Evolutionary conservation across 495 filamentous ascomycete species (phyloP).

Genomic region (Penicillium riverlandense): DNA sequence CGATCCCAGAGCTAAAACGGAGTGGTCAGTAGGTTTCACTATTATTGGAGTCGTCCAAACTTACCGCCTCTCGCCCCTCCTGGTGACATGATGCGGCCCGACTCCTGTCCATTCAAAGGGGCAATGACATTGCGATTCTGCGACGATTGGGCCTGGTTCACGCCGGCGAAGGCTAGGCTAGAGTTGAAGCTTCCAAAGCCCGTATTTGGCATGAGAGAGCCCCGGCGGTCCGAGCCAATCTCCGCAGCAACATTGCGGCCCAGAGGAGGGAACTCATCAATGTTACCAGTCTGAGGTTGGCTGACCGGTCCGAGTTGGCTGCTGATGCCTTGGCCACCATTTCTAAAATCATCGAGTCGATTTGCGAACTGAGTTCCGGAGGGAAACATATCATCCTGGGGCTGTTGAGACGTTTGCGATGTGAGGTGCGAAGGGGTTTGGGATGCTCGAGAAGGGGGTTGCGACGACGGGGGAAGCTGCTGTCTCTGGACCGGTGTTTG

Average conservation of each 20-base stretch:
- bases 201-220: slow-evolving; percentile 56
- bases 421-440: slow-evolving; percentile 46
- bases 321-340: slow-evolving; percentile 54
- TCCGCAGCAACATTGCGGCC: slow-evolving; percentile 66
- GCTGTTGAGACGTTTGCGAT: slow-evolving; percentile 53
- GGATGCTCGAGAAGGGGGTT: slow-evolving; percentile 38
- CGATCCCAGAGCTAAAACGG: slow-evolving; percentile 24
- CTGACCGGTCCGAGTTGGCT: slow-evolving; percentile 42
- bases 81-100: slow-evolving; percentile 25
- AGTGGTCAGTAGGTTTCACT: slow-evolving; percentile 8
- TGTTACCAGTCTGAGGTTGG: slow-evolving; percentile 61
- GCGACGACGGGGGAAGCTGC: slow-evolving; percentile 46
- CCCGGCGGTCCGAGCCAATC: slow-evolving; percentile 58
- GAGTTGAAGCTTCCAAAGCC: slow-evolving; percentile 52
- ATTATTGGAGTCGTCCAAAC: neutral
- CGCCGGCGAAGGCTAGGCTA: slow-evolving; percentile 35
- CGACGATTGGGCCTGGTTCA: slow-evolving; percentile 18
- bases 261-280: slow-evolving; percentile 81
- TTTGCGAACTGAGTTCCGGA: slow-evolving; percentile 46
- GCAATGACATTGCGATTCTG: slow-evolving; percentile 22
- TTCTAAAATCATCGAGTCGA: slow-evolving; percentile 50
- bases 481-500: slow-evolving; percentile 62
- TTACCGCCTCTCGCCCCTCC: slow-evolving; percentile 10
- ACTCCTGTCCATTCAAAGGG: slow-evolving; percentile 23
- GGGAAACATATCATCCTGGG: slow-evolving; percentile 49